Base-by-base conservation (phyloP, 2,329 filamentous ascomycete species). In the Pseudofabraea citricarpa region DNA sequence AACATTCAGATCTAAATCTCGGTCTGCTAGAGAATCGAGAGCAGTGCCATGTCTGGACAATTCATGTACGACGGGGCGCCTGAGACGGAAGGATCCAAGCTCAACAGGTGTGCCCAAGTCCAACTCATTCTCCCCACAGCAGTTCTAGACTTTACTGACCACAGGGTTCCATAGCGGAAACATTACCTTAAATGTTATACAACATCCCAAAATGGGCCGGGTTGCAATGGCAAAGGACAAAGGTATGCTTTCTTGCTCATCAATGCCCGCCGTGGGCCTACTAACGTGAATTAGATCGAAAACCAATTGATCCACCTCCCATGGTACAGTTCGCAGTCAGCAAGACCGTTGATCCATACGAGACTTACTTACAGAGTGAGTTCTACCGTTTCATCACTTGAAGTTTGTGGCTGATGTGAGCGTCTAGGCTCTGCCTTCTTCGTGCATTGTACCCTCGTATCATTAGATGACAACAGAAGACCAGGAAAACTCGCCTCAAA, bases 281-380 rank as follows among this genome's bases (percentile, higher is more conserved):
- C n/a, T n/a, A n/a, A n/a, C n/a, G n/a, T n/a, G n/a, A n/a, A n/a
- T n/a, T 12, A 37, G 44, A 52, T 44, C 47, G 55, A 46, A 38
- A 48, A 40, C 47, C 43, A 20, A 47, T 62, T 50, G 47, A 60
- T 47, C 49, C 90, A 40, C 89, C 89, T 10, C 89, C 89, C 32
- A 87, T 95, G 55, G 71, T 95, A 36, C 82, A 91, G 66, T 73
- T 95, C 36, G 63, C 77, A 66, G 65, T 44, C 56, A 61, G 24
- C 63, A 66, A 38, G 64, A 64, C 40, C 73, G 19, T 21, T 37
- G 35, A 79, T 46, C 69, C 70, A 2, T 59, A 65, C 42, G 68
- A 71, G 37, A 66, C 69, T 48, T 74, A 68, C 44, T 62, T 76
- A 36, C 77, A 64, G 70, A 85, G 79, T 85, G 73, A 61, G 21